A percentile compares a stretch with the other conserved stretches of the same genome.
These are phyloP conservation scores for Eucalyptus grandis DNA, from an alignment of 345 rosid species.

Conservation along the genomic window DNA sequence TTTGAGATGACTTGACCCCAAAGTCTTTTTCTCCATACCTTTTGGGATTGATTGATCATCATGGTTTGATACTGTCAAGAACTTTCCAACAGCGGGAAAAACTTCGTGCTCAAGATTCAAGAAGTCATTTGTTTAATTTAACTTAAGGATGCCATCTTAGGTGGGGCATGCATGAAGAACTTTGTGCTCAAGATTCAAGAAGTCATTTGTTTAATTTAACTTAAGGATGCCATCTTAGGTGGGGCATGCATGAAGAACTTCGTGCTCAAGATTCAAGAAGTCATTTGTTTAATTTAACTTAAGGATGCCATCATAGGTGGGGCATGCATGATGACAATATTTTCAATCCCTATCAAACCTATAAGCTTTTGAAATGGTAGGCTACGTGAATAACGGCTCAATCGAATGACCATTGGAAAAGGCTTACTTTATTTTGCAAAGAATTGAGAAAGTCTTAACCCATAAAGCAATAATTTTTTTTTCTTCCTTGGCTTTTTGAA, in stretches of 20 bases:
- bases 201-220: no score
- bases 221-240: no score
- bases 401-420: background rate
- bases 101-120: no score
- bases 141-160: no score
- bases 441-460: background rate
- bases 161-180: background rate
- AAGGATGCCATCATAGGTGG: background rate
- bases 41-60: background rate
- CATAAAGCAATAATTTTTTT: background rate
- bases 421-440: background rate
- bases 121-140: no score
- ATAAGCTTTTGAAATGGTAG: background rate
- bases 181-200: no score
- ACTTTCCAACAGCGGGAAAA: background rate
- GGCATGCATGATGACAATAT: background rate
- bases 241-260: no score
- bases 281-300: no score
- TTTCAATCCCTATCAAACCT: background rate
- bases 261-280: no score
- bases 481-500: background rate
- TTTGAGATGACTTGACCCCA: no score
- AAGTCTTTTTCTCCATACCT: background rate
- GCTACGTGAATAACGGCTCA: background rate
- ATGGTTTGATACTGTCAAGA: no score